These are phyloP conservation scores for Rhynchospora breviuscula DNA, from an alignment of 176 grass and related monocot genomes.

Conservation along the genomic window DNA sequence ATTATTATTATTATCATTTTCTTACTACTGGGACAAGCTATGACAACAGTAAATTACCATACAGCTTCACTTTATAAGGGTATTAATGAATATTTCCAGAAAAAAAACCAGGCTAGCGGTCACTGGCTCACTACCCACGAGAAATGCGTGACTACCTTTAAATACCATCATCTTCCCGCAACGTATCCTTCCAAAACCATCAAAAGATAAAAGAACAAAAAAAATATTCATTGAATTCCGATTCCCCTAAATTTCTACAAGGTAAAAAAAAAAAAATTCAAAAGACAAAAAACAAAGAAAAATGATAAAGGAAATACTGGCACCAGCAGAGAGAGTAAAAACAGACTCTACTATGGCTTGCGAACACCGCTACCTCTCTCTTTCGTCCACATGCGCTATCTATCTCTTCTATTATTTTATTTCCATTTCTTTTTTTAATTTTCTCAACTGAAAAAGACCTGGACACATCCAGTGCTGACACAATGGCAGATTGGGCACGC, in stretches of 20 bases:
- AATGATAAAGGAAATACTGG: neutral
- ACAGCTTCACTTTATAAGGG: neutral
- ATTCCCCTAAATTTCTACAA: neutral
- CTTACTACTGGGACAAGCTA: neutral
- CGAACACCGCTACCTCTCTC: constrained; percentile 1
- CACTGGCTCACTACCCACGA: neutral
- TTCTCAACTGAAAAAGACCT: constrained; percentile 41
- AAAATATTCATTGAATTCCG: constrained; percentile 22
- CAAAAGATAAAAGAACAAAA: constrained; percentile 9
- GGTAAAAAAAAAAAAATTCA: neutral
- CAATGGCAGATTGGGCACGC: constrained; percentile 47
- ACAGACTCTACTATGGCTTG: constrained; percentile 3
- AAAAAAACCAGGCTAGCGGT: neutral
- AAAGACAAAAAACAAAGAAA: neutral
- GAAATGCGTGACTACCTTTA: neutral
- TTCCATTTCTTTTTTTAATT: neutral
- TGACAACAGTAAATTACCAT: neutral
- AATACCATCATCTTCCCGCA: neutral
- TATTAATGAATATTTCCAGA: neutral
- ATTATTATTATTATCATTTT: constrained; percentile 1
- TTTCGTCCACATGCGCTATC: constrained; percentile 3
- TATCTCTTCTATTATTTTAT: neutral
- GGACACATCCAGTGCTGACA: constrained; percentile 54
- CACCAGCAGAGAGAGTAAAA: neutral
- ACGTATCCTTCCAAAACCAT: constrained; percentile 2